A percentile compares a stretch with the other conserved stretches of the same genome.
phyloP scores from a whole-genome alignment of 805 yeast species.

The Nakazawaea sp. region DNA sequence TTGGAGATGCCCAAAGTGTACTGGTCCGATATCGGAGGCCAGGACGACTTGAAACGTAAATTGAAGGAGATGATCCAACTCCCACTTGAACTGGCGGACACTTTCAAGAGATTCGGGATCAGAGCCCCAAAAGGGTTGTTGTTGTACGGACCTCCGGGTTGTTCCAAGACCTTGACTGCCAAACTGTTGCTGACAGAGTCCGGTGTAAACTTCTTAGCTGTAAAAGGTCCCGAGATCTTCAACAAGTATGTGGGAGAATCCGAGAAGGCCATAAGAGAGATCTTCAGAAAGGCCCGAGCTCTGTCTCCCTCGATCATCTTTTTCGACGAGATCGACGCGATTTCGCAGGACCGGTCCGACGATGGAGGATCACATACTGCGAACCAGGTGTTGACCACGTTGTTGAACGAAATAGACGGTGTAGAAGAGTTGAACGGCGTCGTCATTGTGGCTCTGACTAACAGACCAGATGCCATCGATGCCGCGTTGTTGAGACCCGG shows the following conservation, averaged over 20 bases:
- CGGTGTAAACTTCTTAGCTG: slow-evolving; percentile 88
- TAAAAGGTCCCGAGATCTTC: slow-evolving; percentile 92
- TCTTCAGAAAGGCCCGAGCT: slow-evolving; percentile 86
- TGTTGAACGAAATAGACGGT: slow-evolving; percentile 94
- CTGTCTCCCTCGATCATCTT: slow-evolving; percentile 92
- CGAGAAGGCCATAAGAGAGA: slow-evolving; percentile 90
- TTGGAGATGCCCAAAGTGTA: slow-evolving; percentile 89
- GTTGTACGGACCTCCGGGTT: slow-evolving; percentile 97
- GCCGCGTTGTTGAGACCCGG: slow-evolving; percentile 95
- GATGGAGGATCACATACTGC: slow-evolving; percentile 52
- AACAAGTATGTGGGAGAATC: slow-evolving; percentile 97
- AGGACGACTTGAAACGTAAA: slow-evolving; percentile 71
- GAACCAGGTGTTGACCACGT: slow-evolving; percentile 81
- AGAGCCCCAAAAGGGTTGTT: slow-evolving; percentile 90
- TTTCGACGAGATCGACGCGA: slow-evolving; percentile 95
- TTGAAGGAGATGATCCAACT: slow-evolving; percentile 86
- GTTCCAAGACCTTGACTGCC: slow-evolving; percentile 92
- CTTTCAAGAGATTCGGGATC: slow-evolving; percentile 74
- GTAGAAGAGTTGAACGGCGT: slow-evolving; percentile 93
- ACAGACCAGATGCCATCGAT: slow-evolving; percentile 89
- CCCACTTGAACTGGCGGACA: slow-evolving; percentile 76
- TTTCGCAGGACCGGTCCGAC: slow-evolving; percentile 69
- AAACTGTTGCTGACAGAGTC: slow-evolving; percentile 95
- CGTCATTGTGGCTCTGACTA: slow-evolving; percentile 92
- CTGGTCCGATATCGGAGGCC: slow-evolving; percentile 97